Percentiles rank a stretch among this genome's conserved stretches.
Evolutionary conservation across 768 basidiomycete species (phyloP).

Genomic region (Hygrocybe punicea): DNA sequence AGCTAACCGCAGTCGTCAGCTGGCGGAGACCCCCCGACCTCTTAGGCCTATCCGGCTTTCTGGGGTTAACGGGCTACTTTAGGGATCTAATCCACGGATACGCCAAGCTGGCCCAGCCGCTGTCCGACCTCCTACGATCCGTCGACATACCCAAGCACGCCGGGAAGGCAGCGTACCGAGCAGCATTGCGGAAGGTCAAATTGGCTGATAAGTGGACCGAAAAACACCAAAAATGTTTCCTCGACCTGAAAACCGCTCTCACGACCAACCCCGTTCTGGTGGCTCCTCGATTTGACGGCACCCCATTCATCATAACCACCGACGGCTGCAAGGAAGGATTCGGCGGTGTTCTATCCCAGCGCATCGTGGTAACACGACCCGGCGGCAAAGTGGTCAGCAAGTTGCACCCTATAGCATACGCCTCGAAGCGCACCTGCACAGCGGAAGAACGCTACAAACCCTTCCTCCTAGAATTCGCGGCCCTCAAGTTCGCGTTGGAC

Average conservation of each 20-base stretch:
- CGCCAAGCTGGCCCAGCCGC: constrained; percentile 26
- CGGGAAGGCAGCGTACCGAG: constrained; percentile 6
- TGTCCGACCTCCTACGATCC: constrained; percentile 27
- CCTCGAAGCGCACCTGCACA: constrained; percentile 33
- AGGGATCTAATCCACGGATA: constrained; percentile 35
- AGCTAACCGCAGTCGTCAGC: constrained; percentile 38
- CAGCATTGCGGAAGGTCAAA: constrained; percentile 19
- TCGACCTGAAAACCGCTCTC: not conserved
- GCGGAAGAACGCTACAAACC: constrained; percentile 33
- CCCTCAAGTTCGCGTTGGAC: constrained; percentile 32
- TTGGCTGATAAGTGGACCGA: constrained; percentile 11
- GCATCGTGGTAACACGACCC: constrained; percentile 13
- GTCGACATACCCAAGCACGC: constrained; percentile 18
- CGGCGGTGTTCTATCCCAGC: constrained; percentile 30
- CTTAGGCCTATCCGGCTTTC: constrained; percentile 30
- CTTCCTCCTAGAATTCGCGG: constrained; percentile 36
- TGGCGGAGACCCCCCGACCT: constrained; percentile 31
- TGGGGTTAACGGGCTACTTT: constrained; percentile 37
- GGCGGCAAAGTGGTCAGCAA: constrained; percentile 17
- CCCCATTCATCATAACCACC: constrained; percentile 36
- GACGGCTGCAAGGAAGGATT: constrained; percentile 39
- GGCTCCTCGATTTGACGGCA: constrained; percentile 25
- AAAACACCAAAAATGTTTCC: not conserved
- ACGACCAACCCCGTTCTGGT: constrained; percentile 24
- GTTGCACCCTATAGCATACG: constrained; percentile 27